Conservation (phyloP, 2,329 filamentous ascomycete genomes). For the Pseudocercospora crystallina region DNA sequence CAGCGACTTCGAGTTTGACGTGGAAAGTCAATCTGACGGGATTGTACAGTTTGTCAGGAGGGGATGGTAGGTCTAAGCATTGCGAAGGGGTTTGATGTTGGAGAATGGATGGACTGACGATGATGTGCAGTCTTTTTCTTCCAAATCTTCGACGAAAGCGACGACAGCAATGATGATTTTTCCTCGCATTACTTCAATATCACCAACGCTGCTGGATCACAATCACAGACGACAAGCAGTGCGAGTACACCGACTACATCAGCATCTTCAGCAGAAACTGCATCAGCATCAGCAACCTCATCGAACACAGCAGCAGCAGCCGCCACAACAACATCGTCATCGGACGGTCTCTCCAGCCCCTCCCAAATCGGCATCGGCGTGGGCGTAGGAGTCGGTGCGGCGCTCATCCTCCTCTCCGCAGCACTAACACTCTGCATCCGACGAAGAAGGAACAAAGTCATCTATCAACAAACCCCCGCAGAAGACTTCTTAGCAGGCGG, state of each 20-base stretch:
- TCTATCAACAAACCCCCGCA: too few species aligned
- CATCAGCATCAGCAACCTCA: neutral
- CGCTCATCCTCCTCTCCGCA: too few species aligned
- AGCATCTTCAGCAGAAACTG: neutral
- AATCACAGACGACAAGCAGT: neutral
- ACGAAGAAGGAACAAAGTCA: too few species aligned
- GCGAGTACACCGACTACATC: neutral
- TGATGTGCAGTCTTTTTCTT: neutral
- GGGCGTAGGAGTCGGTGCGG: neutral
- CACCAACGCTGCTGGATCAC: neutral
- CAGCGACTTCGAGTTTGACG: neutral
- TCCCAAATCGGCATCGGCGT: neutral
- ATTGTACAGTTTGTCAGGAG: neutral
- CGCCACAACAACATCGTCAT: neutral
- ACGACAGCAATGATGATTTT: neutral
- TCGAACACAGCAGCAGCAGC: neutral
- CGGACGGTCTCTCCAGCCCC: neutral
- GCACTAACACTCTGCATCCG: too few species aligned
- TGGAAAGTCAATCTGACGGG: neutral
- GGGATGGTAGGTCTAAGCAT: constrained; percentile 37
- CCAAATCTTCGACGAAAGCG: neutral
- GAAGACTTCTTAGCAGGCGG: too few species aligned
- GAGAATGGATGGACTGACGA: neutral
- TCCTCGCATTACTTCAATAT: neutral
- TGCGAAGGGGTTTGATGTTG: neutral